Percentiles rank a stretch among this genome's conserved stretches.
Conservation (phyloP, 257 asterid genomes). For the Parsonsia alboflavescens region DNA sequence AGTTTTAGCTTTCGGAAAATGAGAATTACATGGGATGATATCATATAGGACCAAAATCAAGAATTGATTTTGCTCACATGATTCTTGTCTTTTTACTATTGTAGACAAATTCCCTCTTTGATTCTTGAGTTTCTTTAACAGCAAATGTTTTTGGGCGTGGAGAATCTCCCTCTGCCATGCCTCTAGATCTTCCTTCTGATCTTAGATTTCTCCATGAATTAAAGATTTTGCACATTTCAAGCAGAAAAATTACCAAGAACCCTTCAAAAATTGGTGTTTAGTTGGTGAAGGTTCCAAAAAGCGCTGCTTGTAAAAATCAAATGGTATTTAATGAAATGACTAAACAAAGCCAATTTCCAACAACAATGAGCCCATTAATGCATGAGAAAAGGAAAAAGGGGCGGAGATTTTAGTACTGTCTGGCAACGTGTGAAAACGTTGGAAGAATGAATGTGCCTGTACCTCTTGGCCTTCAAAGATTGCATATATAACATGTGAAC, state of each 20-base stretch:
- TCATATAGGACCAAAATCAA: no score
- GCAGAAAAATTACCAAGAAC: background rate
- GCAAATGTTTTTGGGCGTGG: no score
- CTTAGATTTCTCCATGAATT: background rate
- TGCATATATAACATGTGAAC: constrained; percentile 22
- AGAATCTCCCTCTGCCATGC: no score
- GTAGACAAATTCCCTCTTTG: background rate
- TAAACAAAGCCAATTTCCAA: background rate
- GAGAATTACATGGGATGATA: background rate
- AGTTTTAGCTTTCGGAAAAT: background rate
- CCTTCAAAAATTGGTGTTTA: background rate
- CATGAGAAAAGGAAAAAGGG: background rate
- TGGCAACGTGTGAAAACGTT: background rate
- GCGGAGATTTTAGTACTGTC: background rate
- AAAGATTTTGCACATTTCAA: constrained; percentile 1
- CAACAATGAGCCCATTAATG: background rate
- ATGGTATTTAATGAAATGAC: background rate
- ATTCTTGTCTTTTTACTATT: background rate
- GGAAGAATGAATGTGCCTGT: background rate
- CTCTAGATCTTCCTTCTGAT: background rate
- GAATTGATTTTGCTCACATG: background rate
- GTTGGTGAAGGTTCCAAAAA: background rate
- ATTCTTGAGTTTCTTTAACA: background rate
- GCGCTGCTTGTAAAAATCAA: background rate
- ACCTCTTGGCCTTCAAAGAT: background rate